Percentiles rank a stretch among this genome's conserved stretches.
These are phyloP conservation scores for Aspergillus homomorphus DNA, from an alignment of 495 filamentous ascomycete genomes.

Conservation along the genomic window DNA sequence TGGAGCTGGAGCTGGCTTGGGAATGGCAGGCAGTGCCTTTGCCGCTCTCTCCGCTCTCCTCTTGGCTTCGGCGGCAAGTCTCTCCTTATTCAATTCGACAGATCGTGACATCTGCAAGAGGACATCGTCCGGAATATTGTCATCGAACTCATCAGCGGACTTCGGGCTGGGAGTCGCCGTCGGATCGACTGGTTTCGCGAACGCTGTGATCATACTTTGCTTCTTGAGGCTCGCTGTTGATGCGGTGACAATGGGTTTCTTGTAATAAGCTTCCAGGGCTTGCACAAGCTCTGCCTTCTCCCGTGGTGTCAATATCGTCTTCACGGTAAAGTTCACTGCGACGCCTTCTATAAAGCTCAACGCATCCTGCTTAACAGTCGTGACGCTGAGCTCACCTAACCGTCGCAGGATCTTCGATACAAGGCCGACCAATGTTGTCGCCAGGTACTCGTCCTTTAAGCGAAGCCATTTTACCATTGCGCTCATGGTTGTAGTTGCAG, in stretches of 20 bases:
- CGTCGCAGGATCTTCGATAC: constrained; percentile 70
- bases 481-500: constrained; percentile 61
- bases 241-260: constrained; percentile 48
- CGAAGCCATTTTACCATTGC: constrained; percentile 78
- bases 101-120: constrained; percentile 45
- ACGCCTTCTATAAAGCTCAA: constrained; percentile 59
- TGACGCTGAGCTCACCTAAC: constrained; percentile 65
- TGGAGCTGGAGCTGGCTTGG: constrained; percentile 34
- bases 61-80: constrained; percentile 35
- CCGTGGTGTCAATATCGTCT: constrained; percentile 68
- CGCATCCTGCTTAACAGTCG: constrained; percentile 57
- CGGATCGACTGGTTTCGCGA: constrained; percentile 44
- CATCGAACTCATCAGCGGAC: constrained; percentile 45
- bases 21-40: constrained; percentile 35
- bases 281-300: constrained; percentile 80
- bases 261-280: constrained; percentile 74
- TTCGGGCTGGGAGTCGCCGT: constrained; percentile 33
- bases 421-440: constrained; percentile 65
- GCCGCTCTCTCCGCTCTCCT: constrained; percentile 32
- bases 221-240: constrained; percentile 52
- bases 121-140: constrained; percentile 40
- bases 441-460: constrained; percentile 79
- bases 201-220: constrained; percentile 66
- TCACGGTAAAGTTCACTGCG: constrained; percentile 53
- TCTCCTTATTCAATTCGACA: constrained; percentile 48